Evolutionary conservation across 352 stramenopile species (phyloP).

Genomic region (Albugo candida): DNA sequence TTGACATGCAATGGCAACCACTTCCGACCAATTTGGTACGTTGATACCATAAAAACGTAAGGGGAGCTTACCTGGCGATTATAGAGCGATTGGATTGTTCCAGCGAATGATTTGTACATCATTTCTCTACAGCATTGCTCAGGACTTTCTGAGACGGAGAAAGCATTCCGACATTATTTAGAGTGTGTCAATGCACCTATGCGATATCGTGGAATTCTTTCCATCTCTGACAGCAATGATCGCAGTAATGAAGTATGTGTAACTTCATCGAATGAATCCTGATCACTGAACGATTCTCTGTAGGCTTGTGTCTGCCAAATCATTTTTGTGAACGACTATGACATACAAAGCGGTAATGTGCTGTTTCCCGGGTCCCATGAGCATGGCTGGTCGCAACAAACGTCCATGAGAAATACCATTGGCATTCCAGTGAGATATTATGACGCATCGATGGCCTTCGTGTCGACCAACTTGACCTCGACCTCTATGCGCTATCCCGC

Average conservation of each 20-base stretch:
- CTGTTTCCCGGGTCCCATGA: slow-evolving; percentile 43
- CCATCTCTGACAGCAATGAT: slow-evolving; percentile 31
- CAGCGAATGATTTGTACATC: slow-evolving; percentile 60
- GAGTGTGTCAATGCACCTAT: slow-evolving; percentile 63
- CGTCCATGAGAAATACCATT: slow-evolving; percentile 57
- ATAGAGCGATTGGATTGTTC: slow-evolving; percentile 44
- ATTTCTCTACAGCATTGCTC: slow-evolving; percentile 63
- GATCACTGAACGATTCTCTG: neutral
- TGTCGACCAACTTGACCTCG: slow-evolving; percentile 44
- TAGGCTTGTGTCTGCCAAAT: slow-evolving; percentile 63
- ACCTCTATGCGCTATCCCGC: neutral
- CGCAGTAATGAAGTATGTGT: slow-evolving; percentile 16
- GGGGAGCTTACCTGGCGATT: neutral
- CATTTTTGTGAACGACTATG: slow-evolving; percentile 69
- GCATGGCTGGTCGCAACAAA: slow-evolving; percentile 50
- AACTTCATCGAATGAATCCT: neutral
- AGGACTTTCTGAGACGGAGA: slow-evolving; percentile 39
- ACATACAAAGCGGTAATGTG: slow-evolving; percentile 64
- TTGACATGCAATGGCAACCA: slow-evolving; percentile 57
- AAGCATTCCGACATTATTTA: slow-evolving; percentile 44
- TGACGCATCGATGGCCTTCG: slow-evolving; percentile 66
- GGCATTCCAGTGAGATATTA: slow-evolving; percentile 70
- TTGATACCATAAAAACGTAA: neutral
- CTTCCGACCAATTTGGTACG: slow-evolving; percentile 42
- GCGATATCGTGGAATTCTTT: slow-evolving; percentile 57